Evolutionary conservation across 331 rosid genomes (phyloP), one percentile per base, ranked within the genome.

Genomic region (Dryas integrifolia): DNA sequence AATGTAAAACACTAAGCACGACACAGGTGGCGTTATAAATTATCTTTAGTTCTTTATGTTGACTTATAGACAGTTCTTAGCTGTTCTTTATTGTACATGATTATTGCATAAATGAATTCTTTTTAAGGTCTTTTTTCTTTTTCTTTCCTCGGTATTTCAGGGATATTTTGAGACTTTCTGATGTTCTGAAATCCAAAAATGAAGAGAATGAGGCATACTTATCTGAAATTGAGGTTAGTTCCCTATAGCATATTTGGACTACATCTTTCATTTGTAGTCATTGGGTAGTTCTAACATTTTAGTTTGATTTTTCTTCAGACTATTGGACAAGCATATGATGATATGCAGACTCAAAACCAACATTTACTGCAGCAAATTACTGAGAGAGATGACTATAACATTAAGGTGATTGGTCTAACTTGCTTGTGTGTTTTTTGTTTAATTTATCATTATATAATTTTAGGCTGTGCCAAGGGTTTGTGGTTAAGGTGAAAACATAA

Each of bases 261-360:
- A 43, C 74, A 74, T 59, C 61, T 80, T 21, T 52, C 72, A 24
- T 43, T 52, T 62, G 24, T 58, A 39, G 24, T 39, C 40, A 65
- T 82, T 69, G 62, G 48, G 61, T 81, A 66, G 75, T 62, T 77
- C 47, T 80, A 16, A 78, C 71, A 35, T 14, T 15, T 15, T 65
- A 56, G 63, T 64, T 71, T 75, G n/a, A 26, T 71, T 39, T 79
- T 69, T 69, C 76, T 81, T 69, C 88, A 95, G 99, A 84, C 91
- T 45, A 95, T 92, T 81, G 99, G 99, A 65, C 98, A 95, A 80
- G 96, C 97, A 46, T 95, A 95, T 70, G 99, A 89, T 70, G 99
- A 89, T 73, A 95, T 88, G 98, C 99, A 95, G 80, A 88, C 90
- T 75, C 99, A 95, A 88, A 95, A 95, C 78, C 99, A 95, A 79